These are phyloP conservation scores for Nigrograna mackinnonii DNA, from an alignment of 2,329 filamentous ascomycete genomes.

Conservation along the genomic window DNA sequence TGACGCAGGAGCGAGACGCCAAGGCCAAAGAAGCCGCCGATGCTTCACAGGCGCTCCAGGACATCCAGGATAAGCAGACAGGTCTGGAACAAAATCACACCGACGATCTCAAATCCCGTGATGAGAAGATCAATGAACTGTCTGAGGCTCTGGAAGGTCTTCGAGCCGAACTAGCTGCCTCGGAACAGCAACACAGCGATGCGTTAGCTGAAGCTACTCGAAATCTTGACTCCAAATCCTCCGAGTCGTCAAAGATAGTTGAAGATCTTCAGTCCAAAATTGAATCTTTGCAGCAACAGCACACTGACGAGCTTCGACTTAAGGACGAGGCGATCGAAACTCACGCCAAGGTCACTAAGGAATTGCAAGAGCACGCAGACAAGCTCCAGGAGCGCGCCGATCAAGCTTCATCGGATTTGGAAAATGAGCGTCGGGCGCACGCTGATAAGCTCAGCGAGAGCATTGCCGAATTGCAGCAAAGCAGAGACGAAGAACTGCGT, in stretches of 20 bases:
- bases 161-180: constrained; percentile 21
- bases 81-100: constrained; percentile 33
- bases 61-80: constrained; percentile 26
- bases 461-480: constrained; percentile 31
- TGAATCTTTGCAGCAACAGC: constrained; percentile 29
- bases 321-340: constrained; percentile 35
- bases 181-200: constrained; percentile 23
- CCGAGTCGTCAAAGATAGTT: constrained; percentile 30
- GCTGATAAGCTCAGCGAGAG: constrained; percentile 26
- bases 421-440: constrained; percentile 31
- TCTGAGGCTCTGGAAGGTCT: constrained; percentile 27
- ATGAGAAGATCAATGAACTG: constrained; percentile 32
- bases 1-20: constrained; percentile 29
- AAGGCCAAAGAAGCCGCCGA: constrained; percentile 22
- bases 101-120: constrained; percentile 25
- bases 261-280: constrained; percentile 38
- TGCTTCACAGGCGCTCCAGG: constrained; percentile 26
- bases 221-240: constrained; percentile 29
- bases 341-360: constrained; percentile 23
- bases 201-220: constrained; percentile 26
- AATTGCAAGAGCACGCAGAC: constrained; percentile 27
- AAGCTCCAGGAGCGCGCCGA: constrained; percentile 33
- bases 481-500: constrained; percentile 21
- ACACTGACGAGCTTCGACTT: constrained; percentile 32
- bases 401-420: constrained; percentile 27